Evolutionary conservation across 2,329 filamentous ascomycete species (phyloP).

Genomic region (Corinectria fuckeliana): DNA sequence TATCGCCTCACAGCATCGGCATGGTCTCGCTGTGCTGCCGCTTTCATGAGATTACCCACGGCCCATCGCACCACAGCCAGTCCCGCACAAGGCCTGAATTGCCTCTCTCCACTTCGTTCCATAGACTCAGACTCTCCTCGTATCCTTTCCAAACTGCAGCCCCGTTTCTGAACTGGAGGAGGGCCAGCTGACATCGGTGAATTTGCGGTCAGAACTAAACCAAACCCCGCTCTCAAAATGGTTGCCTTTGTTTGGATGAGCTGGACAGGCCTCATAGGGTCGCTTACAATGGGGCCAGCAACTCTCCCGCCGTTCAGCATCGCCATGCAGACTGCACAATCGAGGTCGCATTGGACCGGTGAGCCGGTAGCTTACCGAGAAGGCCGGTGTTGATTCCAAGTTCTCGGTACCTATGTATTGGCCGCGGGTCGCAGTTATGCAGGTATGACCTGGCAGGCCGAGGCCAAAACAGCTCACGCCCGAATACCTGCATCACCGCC

Average conservation of each 20-base stretch:
- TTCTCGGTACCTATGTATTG: conserved; percentile 1
- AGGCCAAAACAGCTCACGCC: too few species aligned
- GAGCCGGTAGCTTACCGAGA: too few species aligned
- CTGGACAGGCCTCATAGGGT: conserved; percentile 1
- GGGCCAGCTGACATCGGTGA: not conserved
- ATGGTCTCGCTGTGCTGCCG: not conserved
- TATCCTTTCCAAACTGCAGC: not conserved
- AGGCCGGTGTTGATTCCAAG: too few species aligned
- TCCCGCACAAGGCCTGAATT: not conserved
- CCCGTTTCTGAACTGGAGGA: not conserved
- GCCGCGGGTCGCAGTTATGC: too few species aligned
- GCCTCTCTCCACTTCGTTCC: not conserved
- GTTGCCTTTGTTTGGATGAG: too few species aligned
- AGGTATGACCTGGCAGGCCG: too few species aligned
- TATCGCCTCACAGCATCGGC: not conserved
- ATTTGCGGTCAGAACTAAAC: not conserved
- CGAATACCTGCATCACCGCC: conserved; percentile 1
- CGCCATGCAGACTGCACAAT: not conserved
- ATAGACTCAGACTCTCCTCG: not conserved
- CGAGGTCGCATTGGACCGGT: not conserved
- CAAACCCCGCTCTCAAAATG: not conserved
- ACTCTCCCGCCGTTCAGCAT: conserved; percentile 3
- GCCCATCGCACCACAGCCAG: not conserved
- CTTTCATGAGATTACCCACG: not conserved
- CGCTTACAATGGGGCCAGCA: not conserved